Conservation (phyloP, 768 basidiomycete genomes). For the Trametes coccinea region DNA sequence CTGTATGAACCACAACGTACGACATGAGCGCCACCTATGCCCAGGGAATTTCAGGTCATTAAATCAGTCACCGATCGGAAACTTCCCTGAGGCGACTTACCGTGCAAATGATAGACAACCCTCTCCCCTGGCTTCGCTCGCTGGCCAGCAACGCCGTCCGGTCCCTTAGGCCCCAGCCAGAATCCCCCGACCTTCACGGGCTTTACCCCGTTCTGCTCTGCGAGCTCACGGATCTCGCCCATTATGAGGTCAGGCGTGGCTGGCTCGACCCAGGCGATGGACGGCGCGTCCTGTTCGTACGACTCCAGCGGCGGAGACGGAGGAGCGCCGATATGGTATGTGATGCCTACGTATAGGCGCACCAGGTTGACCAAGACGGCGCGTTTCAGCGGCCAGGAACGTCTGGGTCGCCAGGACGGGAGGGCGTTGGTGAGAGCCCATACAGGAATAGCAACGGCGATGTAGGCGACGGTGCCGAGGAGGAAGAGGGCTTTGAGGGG, state of each 20-base stretch:
- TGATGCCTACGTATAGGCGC: neutral
- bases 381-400: neutral
- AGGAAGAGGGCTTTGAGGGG: neutral
- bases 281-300: neutral
- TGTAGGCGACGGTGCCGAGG: neutral
- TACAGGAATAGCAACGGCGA: neutral
- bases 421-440: neutral
- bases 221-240: constrained; percentile 34
- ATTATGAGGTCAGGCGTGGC: constrained; percentile 35
- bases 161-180: constrained; percentile 33
- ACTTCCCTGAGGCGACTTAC: neutral
- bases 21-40: neutral
- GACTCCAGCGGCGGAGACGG: neutral
- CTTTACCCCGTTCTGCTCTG: constrained; percentile 31
- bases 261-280: constrained; percentile 34
- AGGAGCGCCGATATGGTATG: neutral
- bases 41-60: neutral
- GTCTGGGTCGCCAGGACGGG: neutral
- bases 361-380: neutral
- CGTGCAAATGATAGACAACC: constrained; percentile 37
- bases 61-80: neutral
- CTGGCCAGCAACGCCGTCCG: constrained; percentile 21
- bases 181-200: constrained; percentile 37
- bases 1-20: neutral
- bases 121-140: constrained; percentile 32